Conservation (phyloP, 805 yeast species). For the Wickerhamomyces canadensis region DNA sequence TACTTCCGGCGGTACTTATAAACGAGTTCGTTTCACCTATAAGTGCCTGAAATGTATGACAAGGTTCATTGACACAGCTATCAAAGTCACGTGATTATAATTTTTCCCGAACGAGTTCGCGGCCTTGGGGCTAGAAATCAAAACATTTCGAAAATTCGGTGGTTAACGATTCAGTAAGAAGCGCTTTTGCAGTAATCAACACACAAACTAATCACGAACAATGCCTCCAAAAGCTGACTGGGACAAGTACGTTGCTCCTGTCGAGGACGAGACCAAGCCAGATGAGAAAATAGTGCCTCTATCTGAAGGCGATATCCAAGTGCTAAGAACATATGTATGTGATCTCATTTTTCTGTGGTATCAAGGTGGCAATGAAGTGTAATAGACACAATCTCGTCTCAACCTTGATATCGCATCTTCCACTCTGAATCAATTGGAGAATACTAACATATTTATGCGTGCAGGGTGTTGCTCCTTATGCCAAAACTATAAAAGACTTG, state of each 20-base stretch:
- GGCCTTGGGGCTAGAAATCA: no score
- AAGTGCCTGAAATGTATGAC: no score
- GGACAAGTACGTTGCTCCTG: constrained; percentile 95
- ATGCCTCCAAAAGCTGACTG: constrained; percentile 99
- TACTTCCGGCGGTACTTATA: no score
- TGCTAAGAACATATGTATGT: constrained; percentile 75
- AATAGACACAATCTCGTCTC: no score
- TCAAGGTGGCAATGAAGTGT: constrained; percentile 3
- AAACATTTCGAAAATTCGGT: background rate
- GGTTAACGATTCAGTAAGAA: no score
- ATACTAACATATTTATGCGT: constrained; percentile 11
- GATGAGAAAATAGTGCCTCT: constrained; percentile 81
- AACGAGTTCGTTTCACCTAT: no score
- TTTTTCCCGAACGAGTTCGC: background rate
- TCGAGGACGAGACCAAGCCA: constrained; percentile 50
- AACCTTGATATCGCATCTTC: no score
- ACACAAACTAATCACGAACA: constrained; percentile 8
- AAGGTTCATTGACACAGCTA: no score
- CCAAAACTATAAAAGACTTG: constrained; percentile 67
- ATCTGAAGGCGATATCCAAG: constrained; percentile 96
- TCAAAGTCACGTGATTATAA: constrained; percentile 1
- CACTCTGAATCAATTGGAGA: no score
- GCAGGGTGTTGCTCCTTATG: constrained; percentile 92
- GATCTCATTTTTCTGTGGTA: constrained; percentile 4
- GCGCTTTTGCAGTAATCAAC: no score